A percentile compares a stretch with the other conserved stretches of the same genome.
Conservation (phyloP, 1,284 basidiomycete species). For the Austroboletus rostrupii region DNA sequence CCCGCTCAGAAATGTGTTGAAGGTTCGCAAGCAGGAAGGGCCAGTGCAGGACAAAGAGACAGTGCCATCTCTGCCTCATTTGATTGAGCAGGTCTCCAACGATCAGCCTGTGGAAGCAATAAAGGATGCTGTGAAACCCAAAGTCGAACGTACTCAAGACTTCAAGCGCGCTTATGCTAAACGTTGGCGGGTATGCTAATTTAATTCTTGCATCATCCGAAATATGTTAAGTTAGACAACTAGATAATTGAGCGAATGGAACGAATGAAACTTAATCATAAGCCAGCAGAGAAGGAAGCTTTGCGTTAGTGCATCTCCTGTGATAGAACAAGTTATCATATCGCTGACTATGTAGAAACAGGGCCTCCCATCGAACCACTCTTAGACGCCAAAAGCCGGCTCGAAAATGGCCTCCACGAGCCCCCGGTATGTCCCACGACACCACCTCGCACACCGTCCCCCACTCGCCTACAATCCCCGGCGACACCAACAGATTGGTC, state of each 20-base stretch:
- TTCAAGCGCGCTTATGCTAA: constrained; percentile 21
- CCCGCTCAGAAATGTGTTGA: constrained; percentile 43
- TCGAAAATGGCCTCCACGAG: neutral
- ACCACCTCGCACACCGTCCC: constrained; percentile 6
- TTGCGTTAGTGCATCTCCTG: constrained; percentile 10
- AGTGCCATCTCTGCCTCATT: neutral
- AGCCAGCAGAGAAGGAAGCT: constrained; percentile 4
- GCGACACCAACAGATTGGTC: constrained; percentile 31
- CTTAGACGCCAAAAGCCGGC: neutral
- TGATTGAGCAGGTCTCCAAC: neutral
- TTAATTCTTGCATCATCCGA: neutral
- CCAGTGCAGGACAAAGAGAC: constrained; percentile 3
- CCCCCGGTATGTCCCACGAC: neutral
- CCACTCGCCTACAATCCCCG: constrained; percentile 8
- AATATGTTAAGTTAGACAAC: constrained; percentile 1
- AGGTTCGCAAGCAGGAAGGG: constrained; percentile 34
- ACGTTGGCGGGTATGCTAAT: constrained; percentile 24
- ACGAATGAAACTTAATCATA: constrained; percentile 13
- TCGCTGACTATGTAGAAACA: constrained; percentile 4
- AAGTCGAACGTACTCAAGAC: constrained; percentile 7
- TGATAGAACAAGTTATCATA: neutral
- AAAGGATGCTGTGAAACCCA: constrained; percentile 3
- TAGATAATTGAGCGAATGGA: constrained; percentile 12
- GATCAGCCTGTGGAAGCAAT: neutral
- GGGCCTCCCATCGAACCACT: neutral